Conservation (phyloP, 257 asterid genomes). For the Craterostigma plantagineum region DNA sequence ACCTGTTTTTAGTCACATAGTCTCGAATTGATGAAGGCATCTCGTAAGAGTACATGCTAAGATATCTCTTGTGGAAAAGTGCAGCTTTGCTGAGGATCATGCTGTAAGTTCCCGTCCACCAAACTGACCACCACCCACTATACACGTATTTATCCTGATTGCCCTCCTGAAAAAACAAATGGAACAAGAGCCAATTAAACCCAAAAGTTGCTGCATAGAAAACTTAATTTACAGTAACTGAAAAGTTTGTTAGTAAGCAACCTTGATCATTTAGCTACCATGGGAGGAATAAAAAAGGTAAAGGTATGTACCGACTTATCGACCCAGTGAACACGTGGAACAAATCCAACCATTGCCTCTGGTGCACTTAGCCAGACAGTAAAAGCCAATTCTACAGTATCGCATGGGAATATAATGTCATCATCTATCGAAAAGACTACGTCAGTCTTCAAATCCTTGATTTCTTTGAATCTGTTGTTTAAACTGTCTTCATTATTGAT, state of each 20-base stretch:
- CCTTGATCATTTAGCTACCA: no score
- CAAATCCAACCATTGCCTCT: slow-evolving; percentile 81
- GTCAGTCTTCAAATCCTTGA: slow-evolving; percentile 53
- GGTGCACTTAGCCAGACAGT: slow-evolving; percentile 67
- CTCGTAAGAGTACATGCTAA: slow-evolving; percentile 27
- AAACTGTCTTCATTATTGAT: slow-evolving; percentile 63
- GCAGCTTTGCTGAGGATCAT: slow-evolving; percentile 63
- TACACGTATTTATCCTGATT: slow-evolving; percentile 12
- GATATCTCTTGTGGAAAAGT: slow-evolving; percentile 35
- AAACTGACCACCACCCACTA: slow-evolving; percentile 70
- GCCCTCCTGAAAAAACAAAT: background rate
- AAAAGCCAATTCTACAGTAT: slow-evolving; percentile 54
- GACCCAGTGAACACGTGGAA: slow-evolving; percentile 72
- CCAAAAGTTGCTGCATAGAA: no score
- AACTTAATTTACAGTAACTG: background rate
- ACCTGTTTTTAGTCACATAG: slow-evolving; percentile 34
- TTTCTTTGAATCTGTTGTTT: slow-evolving; percentile 78
- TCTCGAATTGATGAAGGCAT: slow-evolving; percentile 42
- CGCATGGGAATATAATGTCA: slow-evolving; percentile 63
- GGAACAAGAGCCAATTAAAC: background rate
- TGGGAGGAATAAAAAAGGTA: no score
- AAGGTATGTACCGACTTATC: slow-evolving; percentile 25
- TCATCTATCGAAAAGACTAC: slow-evolving; percentile 76
- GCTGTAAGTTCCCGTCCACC: slow-evolving; percentile 57
- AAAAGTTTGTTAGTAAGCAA: no score